Percentiles rank a stretch among this genome's conserved stretches.
phyloP scores from a whole-genome alignment of 176 grass and related monocot genomes.

The Typha latifolia region DNA sequence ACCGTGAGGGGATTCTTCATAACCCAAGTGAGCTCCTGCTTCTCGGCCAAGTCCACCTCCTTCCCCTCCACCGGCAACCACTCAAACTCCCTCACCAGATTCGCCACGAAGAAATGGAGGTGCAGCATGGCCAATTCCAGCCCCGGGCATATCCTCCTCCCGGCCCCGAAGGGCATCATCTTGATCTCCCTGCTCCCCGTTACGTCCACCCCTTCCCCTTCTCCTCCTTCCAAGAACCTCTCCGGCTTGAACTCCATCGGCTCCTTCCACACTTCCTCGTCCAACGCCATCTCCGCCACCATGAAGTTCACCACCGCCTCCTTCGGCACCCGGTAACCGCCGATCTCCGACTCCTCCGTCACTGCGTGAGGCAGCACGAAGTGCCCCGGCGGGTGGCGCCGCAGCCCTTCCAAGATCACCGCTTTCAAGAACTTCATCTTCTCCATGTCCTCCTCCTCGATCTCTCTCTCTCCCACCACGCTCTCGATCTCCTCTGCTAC shows the following conservation, averaged over 20 bases:
- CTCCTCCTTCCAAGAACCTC: no score
- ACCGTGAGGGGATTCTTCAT: conserved; percentile 51
- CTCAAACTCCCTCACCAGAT: conserved; percentile 47
- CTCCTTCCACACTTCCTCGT: no score
- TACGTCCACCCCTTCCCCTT: no score
- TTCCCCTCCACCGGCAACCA: conserved; percentile 33
- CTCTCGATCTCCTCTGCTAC: no score
- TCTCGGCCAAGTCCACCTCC: conserved; percentile 50
- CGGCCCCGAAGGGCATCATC: conserved; percentile 61
- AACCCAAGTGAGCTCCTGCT: conserved; percentile 43
- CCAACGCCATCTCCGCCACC: no score
- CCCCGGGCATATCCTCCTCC: conserved; percentile 41
- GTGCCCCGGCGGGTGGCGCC: conserved; percentile 9
- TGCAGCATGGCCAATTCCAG: conserved; percentile 45
- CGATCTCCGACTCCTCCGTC: not conserved
- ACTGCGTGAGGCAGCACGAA: conserved; percentile 2
- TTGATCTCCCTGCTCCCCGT: no score
- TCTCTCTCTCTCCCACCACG: no score
- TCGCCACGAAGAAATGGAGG: conserved; percentile 57
- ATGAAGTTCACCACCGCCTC: conserved; percentile 27
- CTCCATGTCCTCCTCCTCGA: conserved; percentile 7
- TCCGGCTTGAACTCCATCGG: no score
- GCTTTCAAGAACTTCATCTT: conserved; percentile 14
- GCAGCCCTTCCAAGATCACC: conserved; percentile 9
- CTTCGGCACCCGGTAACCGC: not conserved